Base-by-base conservation (phyloP, 2,329 filamentous ascomycete genomes). In the Colletotrichum scovillei region DNA sequence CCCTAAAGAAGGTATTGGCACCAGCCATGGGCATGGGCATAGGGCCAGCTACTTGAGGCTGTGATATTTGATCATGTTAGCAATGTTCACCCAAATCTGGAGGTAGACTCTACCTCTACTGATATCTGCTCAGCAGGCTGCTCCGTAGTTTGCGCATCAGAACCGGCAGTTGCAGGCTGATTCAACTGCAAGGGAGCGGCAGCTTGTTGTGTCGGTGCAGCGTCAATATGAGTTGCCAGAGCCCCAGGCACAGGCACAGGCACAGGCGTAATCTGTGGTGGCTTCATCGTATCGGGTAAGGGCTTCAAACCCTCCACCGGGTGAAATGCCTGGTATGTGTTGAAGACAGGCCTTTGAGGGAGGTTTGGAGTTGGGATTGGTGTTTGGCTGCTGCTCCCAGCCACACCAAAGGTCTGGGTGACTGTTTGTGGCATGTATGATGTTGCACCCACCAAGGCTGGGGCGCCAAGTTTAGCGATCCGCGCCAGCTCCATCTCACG, bases 1-100 rank as follows among this genome's bases (percentile, higher is more conserved):
- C 55, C 56, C 80, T 80, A 73, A 86, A 83, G 68, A 78, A 84
- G 2, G 83, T 84, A 60, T 84, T 81, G 22, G 82, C 76, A 52
- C 83, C 80, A 12, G 76, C 74, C 32, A 84, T 79, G 4, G 83
- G 83, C 70, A 81, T 74, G 9, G 81, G 81, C 38, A 42, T 42
- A 19, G 0, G 73, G 46, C 38, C 38, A n/a, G 49, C 32, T 22
- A 49, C 67, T 58, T 22, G 67, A 32, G 53, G 12, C 71, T 73
- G 42, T 42, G 38, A 26, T 22, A 5, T 32, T 52, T 3, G 22
- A n/a, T 55, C 28, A 65, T 42, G 56, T 73, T 66, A 57, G 68
- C 22, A 2, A 32, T 26, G 28, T 26, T 57, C 35, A 26, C 7
- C 14, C 12, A 26, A 24, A 28, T 16, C 8, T 16, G 22, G 32